phyloP scores from a whole-genome alignment of 140 eudicot species.

The Senecio squalidus region DNA sequence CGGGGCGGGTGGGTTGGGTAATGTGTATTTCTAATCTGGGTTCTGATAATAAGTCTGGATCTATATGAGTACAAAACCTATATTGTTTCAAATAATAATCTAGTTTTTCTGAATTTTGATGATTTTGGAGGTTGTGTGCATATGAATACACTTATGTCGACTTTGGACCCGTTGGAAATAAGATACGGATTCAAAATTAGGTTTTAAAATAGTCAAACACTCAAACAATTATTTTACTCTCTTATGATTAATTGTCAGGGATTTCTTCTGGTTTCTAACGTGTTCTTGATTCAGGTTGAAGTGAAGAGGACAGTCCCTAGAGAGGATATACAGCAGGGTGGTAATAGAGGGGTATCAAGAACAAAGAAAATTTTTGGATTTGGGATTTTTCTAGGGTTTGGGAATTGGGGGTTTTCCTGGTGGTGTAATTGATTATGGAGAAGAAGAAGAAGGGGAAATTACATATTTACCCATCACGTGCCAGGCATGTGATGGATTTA shows the following conservation, averaged over 20 bases:
- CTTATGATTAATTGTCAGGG: too few species aligned
- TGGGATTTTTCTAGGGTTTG: too few species aligned
- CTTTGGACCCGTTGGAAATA: neutral
- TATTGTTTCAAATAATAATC: neutral
- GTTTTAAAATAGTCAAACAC: too few species aligned
- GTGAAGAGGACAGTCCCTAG: conserved; percentile 87
- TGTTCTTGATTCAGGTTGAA: conserved; percentile 56
- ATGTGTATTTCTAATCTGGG: neutral
- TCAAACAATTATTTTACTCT: too few species aligned
- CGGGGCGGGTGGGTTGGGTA: neutral
- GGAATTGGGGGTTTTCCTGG: too few species aligned
- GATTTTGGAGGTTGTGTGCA: neutral
- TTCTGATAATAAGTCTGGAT: too few species aligned
- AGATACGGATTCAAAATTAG: too few species aligned
- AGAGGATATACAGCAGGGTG: conserved; percentile 49
- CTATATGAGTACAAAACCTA: neutral
- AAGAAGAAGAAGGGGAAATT: too few species aligned
- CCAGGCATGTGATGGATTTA: too few species aligned
- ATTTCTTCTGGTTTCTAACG: neutral
- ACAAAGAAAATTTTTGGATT: conserved; percentile 93
- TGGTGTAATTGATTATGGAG: too few species aligned
- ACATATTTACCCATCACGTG: too few species aligned
- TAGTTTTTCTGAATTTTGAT: neutral
- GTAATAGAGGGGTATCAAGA: conserved; percentile 47
- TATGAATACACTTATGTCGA: neutral